Evolutionary conservation across 202 grass and related monocot genomes (phyloP).

Genomic region (Setaria italica): DNA sequence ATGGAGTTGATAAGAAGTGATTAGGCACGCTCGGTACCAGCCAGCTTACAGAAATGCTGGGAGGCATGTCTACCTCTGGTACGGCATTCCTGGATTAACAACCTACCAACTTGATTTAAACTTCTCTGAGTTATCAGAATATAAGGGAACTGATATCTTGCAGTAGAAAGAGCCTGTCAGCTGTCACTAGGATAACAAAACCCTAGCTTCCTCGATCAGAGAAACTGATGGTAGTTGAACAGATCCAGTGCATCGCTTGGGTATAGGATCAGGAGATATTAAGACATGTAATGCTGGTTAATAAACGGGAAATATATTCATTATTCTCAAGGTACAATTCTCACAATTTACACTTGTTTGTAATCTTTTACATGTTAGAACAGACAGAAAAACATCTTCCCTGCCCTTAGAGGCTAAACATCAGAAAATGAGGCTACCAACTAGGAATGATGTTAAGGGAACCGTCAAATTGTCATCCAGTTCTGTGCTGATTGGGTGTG

Average conservation of each 20-base stretch:
- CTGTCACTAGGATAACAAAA: conserved; percentile 10
- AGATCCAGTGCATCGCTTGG: neutral
- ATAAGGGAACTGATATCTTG: conserved; percentile 1
- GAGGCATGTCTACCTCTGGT: conserved; percentile 21
- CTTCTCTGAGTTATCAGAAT: neutral
- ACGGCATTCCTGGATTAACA: conserved; percentile 7
- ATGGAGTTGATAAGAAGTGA: conserved; percentile 22
- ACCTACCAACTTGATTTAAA: conserved; percentile 4
- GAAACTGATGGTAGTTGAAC: conserved; percentile 16
- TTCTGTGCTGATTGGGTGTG: conserved; percentile 77
- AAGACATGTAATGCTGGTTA: neutral
- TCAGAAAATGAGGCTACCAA: conserved; percentile 75
- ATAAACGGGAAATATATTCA: conserved; percentile 4
- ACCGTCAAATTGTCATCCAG: conserved; percentile 97
- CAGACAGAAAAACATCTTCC: neutral
- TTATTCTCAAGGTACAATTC: conserved; percentile 9
- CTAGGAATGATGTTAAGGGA: conserved; percentile 70
- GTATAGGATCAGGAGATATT: neutral
- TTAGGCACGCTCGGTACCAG: neutral
- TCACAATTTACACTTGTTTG: neutral
- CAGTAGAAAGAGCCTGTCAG: neutral
- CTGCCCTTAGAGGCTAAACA: conserved; percentile 13
- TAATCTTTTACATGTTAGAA: neutral
- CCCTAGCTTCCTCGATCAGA: neutral
- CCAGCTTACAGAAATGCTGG: conserved; percentile 29